Evolutionary conservation across 73 alveolate species (phyloP), one percentile per base, ranked within the genome.

Genomic region (Uronychia setigera): DNA sequence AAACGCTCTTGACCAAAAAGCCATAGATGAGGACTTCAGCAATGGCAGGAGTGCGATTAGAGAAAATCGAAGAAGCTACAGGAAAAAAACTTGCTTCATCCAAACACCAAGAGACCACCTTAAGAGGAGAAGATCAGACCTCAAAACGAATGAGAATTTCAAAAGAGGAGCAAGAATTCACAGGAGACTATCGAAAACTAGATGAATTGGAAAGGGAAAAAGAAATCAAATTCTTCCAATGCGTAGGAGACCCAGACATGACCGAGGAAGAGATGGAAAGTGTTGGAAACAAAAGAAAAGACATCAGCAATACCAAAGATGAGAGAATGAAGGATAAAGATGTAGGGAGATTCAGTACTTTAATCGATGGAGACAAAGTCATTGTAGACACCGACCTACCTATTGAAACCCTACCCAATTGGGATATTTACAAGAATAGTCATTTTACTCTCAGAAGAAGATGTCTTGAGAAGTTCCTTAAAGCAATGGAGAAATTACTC

Each of bases 201-300:
- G 99, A 96, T 83, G 98, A 95, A 31, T 83, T 88, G 28, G 98
- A 95, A 0, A 93, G 97, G 81, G 98, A 94, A 84, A 96, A 96
- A 83, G 99, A 96, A 82, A 93, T 96, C 81, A 96, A 96, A 87
- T 94, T 95, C 92, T 95, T 94, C 78, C 81, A 93, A 78, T 94
- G 98, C 83, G 82, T 96, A 32, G 99, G 99, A 58, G 96, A 96
- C 87, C 98, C 97, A 27, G 97, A 97, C 27, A 93, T 95, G 77
- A 85, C 95, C 29, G 93, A 88, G 57, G 89, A 91, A 60, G 91
- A 84, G 78, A 78, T 82, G 5, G 76, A 33, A 0, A 9, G 32
- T 5, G 58, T 84, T 1, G 31, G 33, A 76, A 74, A 67, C 57
- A 80, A 28, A 31, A 78, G 95, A 80, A 35, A 28, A 0, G 31